phyloP scores from a whole-genome alignment of 192 early-diverging fungal species.

The Paraglomus brasilianum region DNA sequence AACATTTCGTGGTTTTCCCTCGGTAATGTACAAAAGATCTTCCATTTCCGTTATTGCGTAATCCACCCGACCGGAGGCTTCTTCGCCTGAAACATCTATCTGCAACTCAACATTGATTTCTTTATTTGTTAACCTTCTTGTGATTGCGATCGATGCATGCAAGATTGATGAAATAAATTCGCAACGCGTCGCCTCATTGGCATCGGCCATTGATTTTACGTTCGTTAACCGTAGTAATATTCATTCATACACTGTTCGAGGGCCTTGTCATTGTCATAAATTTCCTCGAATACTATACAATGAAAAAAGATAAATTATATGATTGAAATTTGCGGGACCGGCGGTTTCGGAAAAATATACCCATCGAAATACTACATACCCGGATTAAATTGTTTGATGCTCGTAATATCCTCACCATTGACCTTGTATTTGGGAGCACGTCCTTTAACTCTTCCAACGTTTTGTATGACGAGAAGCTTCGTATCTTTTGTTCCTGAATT shows the following conservation, averaged over 20 bases:
- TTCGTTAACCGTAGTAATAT: slow-evolving; percentile 4
- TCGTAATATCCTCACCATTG: slow-evolving; percentile 19
- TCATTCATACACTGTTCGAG: slow-evolving; percentile 13
- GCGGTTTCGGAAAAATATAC: background rate
- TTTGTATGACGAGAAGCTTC: slow-evolving; percentile 25
- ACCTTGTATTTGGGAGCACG: slow-evolving; percentile 20
- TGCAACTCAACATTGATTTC: slow-evolving; percentile 10
- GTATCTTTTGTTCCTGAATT: background rate
- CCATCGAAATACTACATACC: slow-evolving; percentile 10
- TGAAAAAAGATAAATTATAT: slow-evolving; percentile 5
- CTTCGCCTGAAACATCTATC: slow-evolving; percentile 15
- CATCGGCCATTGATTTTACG: slow-evolving; percentile 9
- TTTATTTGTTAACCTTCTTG: slow-evolving; percentile 13
- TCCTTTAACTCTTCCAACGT: slow-evolving; percentile 18
- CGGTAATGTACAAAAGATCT: slow-evolving; percentile 23
- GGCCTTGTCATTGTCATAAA: slow-evolving; percentile 19
- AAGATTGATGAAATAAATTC: slow-evolving; percentile 20
- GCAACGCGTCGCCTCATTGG: slow-evolving; percentile 2
- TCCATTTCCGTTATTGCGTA: slow-evolving; percentile 19
- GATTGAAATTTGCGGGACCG: background rate
- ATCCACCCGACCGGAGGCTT: slow-evolving; percentile 1
- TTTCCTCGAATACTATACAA: slow-evolving; percentile 26
- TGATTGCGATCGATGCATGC: slow-evolving; percentile 16
- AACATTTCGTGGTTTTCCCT: slow-evolving; percentile 13
- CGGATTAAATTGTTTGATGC: slow-evolving; percentile 18